Conservation (phyloP, 202 grass and related monocot genomes). For the Setaria viridis region DNA sequence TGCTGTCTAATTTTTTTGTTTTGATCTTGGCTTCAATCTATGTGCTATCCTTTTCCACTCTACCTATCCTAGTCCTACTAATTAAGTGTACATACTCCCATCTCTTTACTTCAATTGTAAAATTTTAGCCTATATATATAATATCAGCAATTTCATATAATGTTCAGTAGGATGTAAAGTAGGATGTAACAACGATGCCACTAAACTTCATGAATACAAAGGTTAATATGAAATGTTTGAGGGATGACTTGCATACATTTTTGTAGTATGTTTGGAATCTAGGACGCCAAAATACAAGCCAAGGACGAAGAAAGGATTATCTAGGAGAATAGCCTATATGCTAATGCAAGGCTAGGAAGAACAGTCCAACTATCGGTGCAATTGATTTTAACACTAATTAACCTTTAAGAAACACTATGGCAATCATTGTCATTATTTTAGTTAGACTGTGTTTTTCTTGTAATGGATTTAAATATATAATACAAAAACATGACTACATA, state of each 20-base stretch:
- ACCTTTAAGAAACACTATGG: no score
- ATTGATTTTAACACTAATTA: no score
- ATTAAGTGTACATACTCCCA: neutral
- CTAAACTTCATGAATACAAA: neutral
- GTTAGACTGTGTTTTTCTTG: no score
- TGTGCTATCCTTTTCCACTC: neutral
- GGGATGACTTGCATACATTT: neutral
- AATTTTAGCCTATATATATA: neutral
- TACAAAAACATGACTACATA: no score
- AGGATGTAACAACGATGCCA: neutral
- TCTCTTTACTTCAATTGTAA: neutral
- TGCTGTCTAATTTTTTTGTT: no score
- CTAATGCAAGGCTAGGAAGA: neutral
- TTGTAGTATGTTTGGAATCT: neutral
- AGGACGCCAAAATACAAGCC: neutral
- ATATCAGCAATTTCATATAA: no score
- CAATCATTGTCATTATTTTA: no score
- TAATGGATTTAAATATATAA: no score
- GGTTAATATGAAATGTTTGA: neutral
- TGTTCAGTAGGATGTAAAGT: neutral
- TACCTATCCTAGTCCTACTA: neutral
- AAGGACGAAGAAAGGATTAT: neutral
- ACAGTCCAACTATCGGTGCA: no score
- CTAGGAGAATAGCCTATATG: neutral
- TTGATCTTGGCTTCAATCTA: no score